Percentiles rank a stretch among this genome's conserved stretches.
Conservation (phyloP, 148 eudicot genomes). For the Camellia sinensis region DNA sequence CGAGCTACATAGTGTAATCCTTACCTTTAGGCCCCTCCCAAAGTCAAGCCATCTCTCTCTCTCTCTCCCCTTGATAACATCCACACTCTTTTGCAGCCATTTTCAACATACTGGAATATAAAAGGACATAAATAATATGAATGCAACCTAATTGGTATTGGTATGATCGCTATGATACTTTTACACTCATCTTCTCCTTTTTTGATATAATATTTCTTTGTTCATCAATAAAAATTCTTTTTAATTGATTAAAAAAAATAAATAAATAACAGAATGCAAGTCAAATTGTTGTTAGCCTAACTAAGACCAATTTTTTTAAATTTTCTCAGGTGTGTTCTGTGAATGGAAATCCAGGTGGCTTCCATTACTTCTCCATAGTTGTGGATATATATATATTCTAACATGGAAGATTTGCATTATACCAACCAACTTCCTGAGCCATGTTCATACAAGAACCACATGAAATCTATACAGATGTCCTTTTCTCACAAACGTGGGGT, state of each 20-base stretch:
- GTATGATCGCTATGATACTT: too few relatives aligned
- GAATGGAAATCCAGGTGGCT: slow-evolving; percentile 8
- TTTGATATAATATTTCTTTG: too few relatives aligned
- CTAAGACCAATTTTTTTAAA: too few relatives aligned
- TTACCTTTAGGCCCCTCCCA: not conserved
- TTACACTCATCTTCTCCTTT: too few relatives aligned
- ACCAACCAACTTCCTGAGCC: not conserved
- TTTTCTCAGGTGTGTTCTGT: not conserved
- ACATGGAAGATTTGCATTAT: not conserved
- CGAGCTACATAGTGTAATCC: too few relatives aligned
- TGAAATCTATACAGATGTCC: not conserved
- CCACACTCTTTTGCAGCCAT: not conserved
- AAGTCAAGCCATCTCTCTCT: not conserved
- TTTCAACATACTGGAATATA: not conserved
- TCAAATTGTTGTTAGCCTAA: not conserved
- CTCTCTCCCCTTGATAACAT: not conserved
- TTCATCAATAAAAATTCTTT: too few relatives aligned
- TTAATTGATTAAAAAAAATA: too few relatives aligned
- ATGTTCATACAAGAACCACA: not conserved
- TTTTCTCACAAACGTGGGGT: not conserved
- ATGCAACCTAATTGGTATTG: too few relatives aligned
- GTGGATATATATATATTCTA: not conserved
- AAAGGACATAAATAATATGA: not conserved
- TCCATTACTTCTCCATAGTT: slow-evolving; percentile 1
- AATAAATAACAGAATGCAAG: not conserved